Evolutionary conservation across 352 stramenopile genomes (phyloP), one percentile per base, ranked within the genome.

Genomic region (Phytophthora fragariaefolia): DNA sequence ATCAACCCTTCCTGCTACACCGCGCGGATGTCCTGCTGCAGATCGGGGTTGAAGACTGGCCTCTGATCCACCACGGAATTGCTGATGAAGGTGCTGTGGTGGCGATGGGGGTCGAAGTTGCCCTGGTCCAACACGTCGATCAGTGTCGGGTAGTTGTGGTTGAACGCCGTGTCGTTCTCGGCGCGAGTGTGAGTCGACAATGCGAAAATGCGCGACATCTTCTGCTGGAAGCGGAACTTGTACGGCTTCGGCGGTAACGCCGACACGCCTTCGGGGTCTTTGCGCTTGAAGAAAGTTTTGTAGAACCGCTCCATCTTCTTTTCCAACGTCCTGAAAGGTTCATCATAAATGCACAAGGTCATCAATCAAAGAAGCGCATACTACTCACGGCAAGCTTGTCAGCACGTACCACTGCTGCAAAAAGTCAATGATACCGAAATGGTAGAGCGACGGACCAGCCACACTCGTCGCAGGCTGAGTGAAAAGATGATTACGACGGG

Each of bases 401-500:
- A 12, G 8, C 5, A 83, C 85, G 60, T 62, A 92, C 88, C 88
- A 97, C 61, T 96, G 86, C 75, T 97, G 91, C 45, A 97, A 66
- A 43, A 97, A 95, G 61, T 97, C 91, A 63, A 97, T 97, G 66
- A 97, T 96, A 54, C 91, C 91, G 49, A 97, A 95, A 62, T 97
- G 91, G 76, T 97, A 97, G 32, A 96, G 70, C 27, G 85, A 93
- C 45, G 90, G 90, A 32, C 88, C 89, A 20, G 89, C 90, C 22
- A 97, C 89, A 62, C 88, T 96, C 24, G 85, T 95, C 18, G 88
- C 88, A 0, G 85, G 76, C 65, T 97, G 89, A 18, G 85, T 95
- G 56, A 91, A 93, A 42, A 93, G 73, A 55, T 83, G 69, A 23
- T 93, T 84, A 22, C 85, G 74, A 43, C 83, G 76, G 32, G 46